A percentile compares a stretch with the other conserved stretches of the same genome.
Evolutionary conservation across 805 yeast genomes (phyloP).

Genomic region (Barnettozyma vustinii): DNA sequence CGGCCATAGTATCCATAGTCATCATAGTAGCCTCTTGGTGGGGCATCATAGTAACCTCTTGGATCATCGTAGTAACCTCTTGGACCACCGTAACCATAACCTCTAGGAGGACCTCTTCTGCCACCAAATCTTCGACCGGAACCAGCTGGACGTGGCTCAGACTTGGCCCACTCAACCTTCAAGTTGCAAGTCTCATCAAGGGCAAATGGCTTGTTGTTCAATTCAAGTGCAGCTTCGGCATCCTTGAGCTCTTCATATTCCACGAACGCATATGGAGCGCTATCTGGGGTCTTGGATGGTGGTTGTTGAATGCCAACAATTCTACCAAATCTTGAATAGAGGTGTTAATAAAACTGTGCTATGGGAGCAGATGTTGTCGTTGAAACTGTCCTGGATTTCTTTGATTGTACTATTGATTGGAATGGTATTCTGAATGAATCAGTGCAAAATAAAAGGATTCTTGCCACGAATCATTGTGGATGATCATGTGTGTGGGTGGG

Average conservation of each 20-base stretch:
- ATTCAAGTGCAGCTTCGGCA: conserved; percentile 47
- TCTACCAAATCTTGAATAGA: conserved; percentile 43
- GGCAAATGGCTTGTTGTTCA: conserved; percentile 41
- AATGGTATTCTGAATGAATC: not conserved
- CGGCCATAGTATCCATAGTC: conserved; percentile 10
- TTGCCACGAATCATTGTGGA: not conserved
- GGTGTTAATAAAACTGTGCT: conserved; percentile 1
- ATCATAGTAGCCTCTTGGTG: conserved; percentile 8
- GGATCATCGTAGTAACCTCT: conserved; percentile 14
- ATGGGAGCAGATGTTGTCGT: not conserved
- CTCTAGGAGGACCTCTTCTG: conserved; percentile 13
- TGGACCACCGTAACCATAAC: conserved; percentile 13
- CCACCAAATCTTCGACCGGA: conserved; percentile 21
- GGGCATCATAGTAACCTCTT: conserved; percentile 12
- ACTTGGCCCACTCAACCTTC: conserved; percentile 50
- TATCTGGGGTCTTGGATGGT: conserved; percentile 55
- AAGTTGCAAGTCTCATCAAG: conserved; percentile 36
- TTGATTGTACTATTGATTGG: conserved; percentile 5
- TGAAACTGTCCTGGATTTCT: not conserved
- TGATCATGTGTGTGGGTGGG: not conserved
- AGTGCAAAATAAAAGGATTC: not conserved
- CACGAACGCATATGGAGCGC: conserved; percentile 59
- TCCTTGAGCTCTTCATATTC: conserved; percentile 48
- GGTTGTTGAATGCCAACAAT: conserved; percentile 56
- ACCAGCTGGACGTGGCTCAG: conserved; percentile 43